Evolutionary conservation across 83 land plant species (phyloP).

Genomic region (Thuja plicata): DNA sequence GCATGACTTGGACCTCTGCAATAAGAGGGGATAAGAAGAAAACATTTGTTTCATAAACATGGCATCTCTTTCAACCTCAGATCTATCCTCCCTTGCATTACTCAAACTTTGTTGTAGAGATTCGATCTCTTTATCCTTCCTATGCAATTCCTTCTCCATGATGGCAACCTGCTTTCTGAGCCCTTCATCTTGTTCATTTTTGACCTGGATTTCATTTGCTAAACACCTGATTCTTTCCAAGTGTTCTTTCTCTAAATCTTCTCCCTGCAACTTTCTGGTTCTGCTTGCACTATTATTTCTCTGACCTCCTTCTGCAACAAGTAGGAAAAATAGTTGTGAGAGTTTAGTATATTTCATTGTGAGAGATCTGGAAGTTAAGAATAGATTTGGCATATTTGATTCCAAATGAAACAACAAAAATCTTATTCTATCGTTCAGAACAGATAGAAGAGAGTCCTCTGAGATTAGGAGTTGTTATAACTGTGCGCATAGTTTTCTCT

Average conservation of each 20-base stretch:
- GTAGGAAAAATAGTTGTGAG: background rate
- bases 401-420: no score
- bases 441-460: background rate
- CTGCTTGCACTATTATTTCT: background rate
- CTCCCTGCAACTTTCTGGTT: background rate
- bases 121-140: background rate
- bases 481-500: background rate
- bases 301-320: background rate
- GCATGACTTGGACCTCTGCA: background rate
- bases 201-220: background rate
- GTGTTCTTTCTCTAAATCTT: background rate
- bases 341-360: background rate
- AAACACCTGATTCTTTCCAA: background rate
- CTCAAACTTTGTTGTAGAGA: background rate
- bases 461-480: background rate
- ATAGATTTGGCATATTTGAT: background rate
- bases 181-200: background rate
- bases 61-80: slow-evolving; percentile 2
- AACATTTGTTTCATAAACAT: background rate
- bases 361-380: background rate
- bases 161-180: background rate
- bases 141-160: background rate
- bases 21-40: background rate
- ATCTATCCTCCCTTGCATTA: background rate
- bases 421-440: background rate